Evolutionary conservation across 345 rosid species (phyloP).

Genomic region (Murraya paniculata): DNA sequence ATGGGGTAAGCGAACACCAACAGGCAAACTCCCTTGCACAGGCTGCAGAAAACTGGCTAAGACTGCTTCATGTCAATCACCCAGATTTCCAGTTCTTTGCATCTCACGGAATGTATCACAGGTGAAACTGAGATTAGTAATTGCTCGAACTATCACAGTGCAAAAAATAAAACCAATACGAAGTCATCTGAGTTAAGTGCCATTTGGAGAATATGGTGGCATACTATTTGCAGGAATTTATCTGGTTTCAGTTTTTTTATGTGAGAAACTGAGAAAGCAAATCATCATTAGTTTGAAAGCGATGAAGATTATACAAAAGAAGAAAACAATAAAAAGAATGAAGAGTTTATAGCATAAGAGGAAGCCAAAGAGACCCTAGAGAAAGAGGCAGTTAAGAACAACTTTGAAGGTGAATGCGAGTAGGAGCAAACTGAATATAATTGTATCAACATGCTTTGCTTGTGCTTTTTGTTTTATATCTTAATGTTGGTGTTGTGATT

Average conservation of each 20-base stretch:
- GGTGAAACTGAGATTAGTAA: conserved; percentile 24
- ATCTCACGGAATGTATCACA: conserved; percentile 31
- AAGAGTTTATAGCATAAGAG: conserved; percentile 4
- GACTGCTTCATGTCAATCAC: conserved; percentile 27
- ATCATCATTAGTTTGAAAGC: background rate
- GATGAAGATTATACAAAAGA: conserved; percentile 1
- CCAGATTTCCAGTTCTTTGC: conserved; percentile 44
- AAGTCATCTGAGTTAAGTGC: background rate
- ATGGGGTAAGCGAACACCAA: conserved; percentile 15
- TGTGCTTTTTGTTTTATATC: background rate
- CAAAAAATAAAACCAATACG: conserved; percentile 1
- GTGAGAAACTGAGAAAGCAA: background rate
- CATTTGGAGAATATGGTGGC: background rate
- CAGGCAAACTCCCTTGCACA: conserved; percentile 26
- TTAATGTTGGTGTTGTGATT: background rate
- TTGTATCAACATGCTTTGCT: no score
- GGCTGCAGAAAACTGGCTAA: conserved; percentile 31
- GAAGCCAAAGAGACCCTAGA: background rate
- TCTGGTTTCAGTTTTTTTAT: conserved; percentile 4
- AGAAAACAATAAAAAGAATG: background rate
- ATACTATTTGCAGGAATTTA: background rate
- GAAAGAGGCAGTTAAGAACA: background rate
- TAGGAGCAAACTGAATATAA: background rate
- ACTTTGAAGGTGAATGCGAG: background rate
- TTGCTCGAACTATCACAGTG: background rate